Conservation (phyloP, 257 asterid species). For the Plectranthus barbatus region DNA sequence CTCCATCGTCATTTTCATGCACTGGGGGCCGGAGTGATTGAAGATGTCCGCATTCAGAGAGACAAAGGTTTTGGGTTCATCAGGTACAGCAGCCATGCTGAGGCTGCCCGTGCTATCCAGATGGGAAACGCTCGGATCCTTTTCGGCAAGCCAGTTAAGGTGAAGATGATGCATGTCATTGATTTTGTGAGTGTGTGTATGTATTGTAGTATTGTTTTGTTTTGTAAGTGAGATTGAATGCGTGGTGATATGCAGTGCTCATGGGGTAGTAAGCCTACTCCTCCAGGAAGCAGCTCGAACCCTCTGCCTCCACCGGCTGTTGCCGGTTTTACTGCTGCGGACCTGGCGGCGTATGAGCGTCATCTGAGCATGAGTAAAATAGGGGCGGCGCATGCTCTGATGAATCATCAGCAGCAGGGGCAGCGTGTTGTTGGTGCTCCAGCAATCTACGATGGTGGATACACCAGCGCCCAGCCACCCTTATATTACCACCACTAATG, state of each 20-base stretch:
- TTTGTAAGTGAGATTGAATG: no score
- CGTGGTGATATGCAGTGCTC: slow-evolving; percentile 41
- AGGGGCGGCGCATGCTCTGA: slow-evolving; percentile 51
- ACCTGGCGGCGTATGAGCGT: slow-evolving; percentile 54
- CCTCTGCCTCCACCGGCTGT: slow-evolving; percentile 76
- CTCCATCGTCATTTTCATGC: slow-evolving; percentile 70
- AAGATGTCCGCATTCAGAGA: slow-evolving; percentile 75
- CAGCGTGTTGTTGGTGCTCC: slow-evolving; percentile 44
- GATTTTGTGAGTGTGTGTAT: no score
- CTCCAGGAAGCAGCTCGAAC: slow-evolving; percentile 58
- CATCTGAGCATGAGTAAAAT: slow-evolving; percentile 52
- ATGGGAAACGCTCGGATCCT: slow-evolving; percentile 61
- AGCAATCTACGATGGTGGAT: slow-evolving; percentile 47
- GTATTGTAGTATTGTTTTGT: no score
- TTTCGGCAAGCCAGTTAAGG: slow-evolving; percentile 62
- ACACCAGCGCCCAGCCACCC: slow-evolving; percentile 46
- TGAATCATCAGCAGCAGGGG: slow-evolving; percentile 55
- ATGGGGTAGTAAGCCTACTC: slow-evolving; percentile 90
- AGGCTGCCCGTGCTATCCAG: slow-evolving; percentile 83
- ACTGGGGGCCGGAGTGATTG: slow-evolving; percentile 68
- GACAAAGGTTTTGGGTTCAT: slow-evolving; percentile 90
- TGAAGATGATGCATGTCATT: neutral
- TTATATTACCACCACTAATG: slow-evolving; percentile 43
- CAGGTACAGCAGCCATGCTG: slow-evolving; percentile 73
- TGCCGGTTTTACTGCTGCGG: slow-evolving; percentile 45